Evolutionary conservation across 179 eudicot species (phyloP), one percentile per base, ranked within the genome.

Genomic region (Spinacia oleracea): DNA sequence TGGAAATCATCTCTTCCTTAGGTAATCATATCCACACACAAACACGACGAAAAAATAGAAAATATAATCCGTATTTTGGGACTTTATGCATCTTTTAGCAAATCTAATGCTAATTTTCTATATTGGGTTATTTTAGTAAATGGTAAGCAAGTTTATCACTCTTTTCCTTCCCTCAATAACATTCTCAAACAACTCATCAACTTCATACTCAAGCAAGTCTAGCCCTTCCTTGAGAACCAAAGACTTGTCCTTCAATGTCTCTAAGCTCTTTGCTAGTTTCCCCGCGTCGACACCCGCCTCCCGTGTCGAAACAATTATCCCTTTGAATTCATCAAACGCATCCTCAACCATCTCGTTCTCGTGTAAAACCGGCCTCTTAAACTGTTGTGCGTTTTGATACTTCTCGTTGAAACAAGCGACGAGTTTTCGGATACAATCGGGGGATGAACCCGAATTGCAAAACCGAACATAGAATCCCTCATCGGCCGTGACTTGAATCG

Each of bases 141-240:
- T 29, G 78, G 58, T 77, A 72, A 84, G 75, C 45, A 77, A 55
- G 63, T 59, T 70, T 1, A 87, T 75, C 23, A 84, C 77, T 73
- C 55, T 68, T 62, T 78, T 87, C 76, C 89, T 82, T 45, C 84
- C 87, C 62, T 78, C 69, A 35, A 84, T 68, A 68, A 86, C 84
- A 71, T 80, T 85, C 27, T 87, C 89, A 82, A 87, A 84, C 48
- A 82, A 81, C 68, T 80, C 87, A 78, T 87, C 78, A 55, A 84
- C 78, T 32, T 76, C 86, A 59, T 78, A 76, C 42, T 78, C 87
- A 82, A 87, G 80, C 81, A 82, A 65, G 29, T 78, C 79, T 42
- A 84, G 68, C 42, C 85, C 87, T 67, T 84, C 82, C 79, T 80
- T 86, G 62, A 86, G 80, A 78, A 62, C 84, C 3, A 65, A 58